Evolutionary conservation across 2,329 filamentous ascomycete genomes (phyloP), one percentile per base, ranked within the genome.

Genomic region (Metarhizium brunneum): DNA sequence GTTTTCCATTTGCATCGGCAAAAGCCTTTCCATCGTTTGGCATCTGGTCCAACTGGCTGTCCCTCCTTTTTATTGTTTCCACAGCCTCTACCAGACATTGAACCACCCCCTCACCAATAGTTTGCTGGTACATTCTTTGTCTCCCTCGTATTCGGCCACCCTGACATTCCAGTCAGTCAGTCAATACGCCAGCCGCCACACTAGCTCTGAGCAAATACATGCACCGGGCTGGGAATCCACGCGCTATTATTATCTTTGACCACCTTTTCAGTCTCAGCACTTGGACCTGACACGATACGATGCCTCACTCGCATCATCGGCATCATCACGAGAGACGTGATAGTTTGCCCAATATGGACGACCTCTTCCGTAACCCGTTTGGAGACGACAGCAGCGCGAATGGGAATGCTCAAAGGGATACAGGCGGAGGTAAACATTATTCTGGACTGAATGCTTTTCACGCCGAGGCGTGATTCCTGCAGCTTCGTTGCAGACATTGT

Each of bases 291-390:
- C 59, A 67, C 63, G n/a, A 70, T 70, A 67, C 63, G n/a, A 70
- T 70, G 68, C 63, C 62, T 58, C 54, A 60, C 55, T 59, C 60
- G 53, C 68, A 68, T 54, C 68, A 69, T 54, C 36, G 61, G 50
- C 65, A 63, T 55, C 59, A 64, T 47, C 68, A 68, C 48, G 18
- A 50, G 32, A 38, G 48, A 18, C 58, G 54, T 52, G 48, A 53
- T 20, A 14, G 53, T 5, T 10, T 54, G 29, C 49, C 47, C 51
- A 35, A 55, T 3, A 47, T 56, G 32, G 42, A 50, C n/a, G n/a
- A 53, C 18, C 53, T 18, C 25, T 2, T 56, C 13, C 10, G 50
- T 16, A 43, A 56, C 29, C 40, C 49, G 6, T 54, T 57, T 20
- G 50, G 16, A 10, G 32, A 48, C 14, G 38, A 49, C 32, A 42